phyloP scores from a whole-genome alignment of 2,329 filamentous ascomycete genomes.

The Scopulariopsis brevicaulis region DNA sequence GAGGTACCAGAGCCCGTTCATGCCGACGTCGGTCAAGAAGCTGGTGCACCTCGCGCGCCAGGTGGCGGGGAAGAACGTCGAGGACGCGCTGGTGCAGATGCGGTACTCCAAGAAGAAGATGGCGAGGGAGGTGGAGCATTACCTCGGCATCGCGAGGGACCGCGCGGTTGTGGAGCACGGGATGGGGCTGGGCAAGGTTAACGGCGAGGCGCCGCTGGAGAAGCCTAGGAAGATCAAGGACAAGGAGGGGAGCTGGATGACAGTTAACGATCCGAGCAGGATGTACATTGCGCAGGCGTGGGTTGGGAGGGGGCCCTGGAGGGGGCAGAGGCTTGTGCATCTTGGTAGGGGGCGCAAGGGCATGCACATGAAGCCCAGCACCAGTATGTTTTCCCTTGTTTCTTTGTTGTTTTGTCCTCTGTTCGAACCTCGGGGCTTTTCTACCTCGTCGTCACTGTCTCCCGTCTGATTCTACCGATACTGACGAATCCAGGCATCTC shows the following conservation, averaged over 20 bases:
- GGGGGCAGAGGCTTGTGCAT: slow-evolving; percentile 48
- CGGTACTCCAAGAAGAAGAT: slow-evolving; percentile 90
- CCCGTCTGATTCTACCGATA: background rate
- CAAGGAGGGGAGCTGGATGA: slow-evolving; percentile 63
- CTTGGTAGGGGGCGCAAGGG: slow-evolving; percentile 66
- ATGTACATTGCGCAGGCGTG: slow-evolving; percentile 91
- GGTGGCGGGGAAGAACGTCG: slow-evolving; percentile 85
- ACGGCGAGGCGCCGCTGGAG: slow-evolving; percentile 20
- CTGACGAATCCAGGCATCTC: slow-evolving; percentile 50
- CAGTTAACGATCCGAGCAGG: slow-evolving; percentile 61
- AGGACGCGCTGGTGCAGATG: slow-evolving; percentile 92
- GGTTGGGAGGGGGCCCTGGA: slow-evolving; percentile 67
- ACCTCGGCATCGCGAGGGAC: slow-evolving; percentile 73
- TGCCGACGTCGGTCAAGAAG: slow-evolving; percentile 89
- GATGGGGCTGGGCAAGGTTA: slow-evolving; percentile 60
- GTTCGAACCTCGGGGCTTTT: background rate
- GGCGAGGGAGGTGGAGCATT: slow-evolving; percentile 65
- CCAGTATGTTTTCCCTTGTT: slow-evolving; percentile 46
- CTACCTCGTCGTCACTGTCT: background rate
- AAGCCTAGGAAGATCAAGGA: slow-evolving; percentile 47
- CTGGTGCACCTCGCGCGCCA: slow-evolving; percentile 75
- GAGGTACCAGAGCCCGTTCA: slow-evolving; percentile 51
- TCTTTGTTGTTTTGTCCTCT: background rate
- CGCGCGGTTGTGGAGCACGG: slow-evolving; percentile 67
- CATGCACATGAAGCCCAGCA: slow-evolving; percentile 57